phyloP scores from a whole-genome alignment of 176 grass and related monocot genomes.

The Areca catechu region DNA sequence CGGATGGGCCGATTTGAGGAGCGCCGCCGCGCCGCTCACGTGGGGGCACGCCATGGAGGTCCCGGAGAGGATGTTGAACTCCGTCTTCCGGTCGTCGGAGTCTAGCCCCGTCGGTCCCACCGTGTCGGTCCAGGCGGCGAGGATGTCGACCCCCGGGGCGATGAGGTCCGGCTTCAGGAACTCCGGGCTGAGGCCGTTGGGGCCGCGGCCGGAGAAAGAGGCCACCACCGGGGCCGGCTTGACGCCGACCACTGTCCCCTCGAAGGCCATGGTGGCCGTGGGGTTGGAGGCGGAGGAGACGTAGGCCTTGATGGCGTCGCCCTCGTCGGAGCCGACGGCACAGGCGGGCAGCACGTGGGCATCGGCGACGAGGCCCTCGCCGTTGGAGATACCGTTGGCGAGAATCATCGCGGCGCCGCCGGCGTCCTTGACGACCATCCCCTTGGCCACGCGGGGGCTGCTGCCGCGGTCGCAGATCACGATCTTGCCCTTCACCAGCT shows the following conservation, averaged over 20 bases:
- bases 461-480: conserved; percentile 95
- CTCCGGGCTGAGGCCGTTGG: conserved; percentile 67
- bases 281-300: conserved; percentile 38
- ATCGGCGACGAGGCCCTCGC: conserved; percentile 84
- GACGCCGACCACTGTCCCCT: conserved; percentile 66
- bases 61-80: conserved; percentile 96
- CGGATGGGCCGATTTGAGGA: conserved; percentile 77
- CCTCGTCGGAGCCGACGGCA: conserved; percentile 62
- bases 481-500: conserved; percentile 61
- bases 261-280: conserved; percentile 51
- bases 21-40: conserved; percentile 74
- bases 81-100: conserved; percentile 45
- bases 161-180: conserved; percentile 94
- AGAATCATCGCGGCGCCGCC: conserved; percentile 81
- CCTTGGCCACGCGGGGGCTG: conserved; percentile 89
- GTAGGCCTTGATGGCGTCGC: conserved; percentile 63
- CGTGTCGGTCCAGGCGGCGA: conserved; percentile 85
- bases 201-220: conserved; percentile 89
- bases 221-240: conserved; percentile 86
- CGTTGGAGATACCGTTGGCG: conserved; percentile 62
- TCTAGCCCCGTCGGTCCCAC: conserved; percentile 58
- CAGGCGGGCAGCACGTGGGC: conserved; percentile 84
- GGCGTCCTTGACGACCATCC: conserved; percentile 76
- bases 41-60: conserved; percentile 98
- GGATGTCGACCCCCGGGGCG: conserved; percentile 85